Evolutionary conservation across 225 moss, liverwort and hornwort genomes (phyloP), one percentile per base, ranked within the genome.

Genomic region (Neckera pumila): DNA sequence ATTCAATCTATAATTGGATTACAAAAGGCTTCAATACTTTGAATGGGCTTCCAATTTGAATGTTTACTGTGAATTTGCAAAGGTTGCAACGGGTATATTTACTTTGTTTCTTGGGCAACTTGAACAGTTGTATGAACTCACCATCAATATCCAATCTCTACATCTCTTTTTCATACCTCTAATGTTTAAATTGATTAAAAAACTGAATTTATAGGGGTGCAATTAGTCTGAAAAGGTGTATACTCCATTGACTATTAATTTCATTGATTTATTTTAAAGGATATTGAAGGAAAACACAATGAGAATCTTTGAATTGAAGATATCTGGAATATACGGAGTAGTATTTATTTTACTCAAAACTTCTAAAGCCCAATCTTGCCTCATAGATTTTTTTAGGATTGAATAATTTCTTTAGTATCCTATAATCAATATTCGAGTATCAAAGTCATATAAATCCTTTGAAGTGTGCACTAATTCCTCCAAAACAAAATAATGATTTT

Each of bases 371-470:
- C 2, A 74, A 10, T 31, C 1, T 17, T 30, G 74, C 7, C 0
- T 45, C 45, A 45, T 18, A 11, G 18, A 38, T 49, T 49, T 13
- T 9, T 2, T 40, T 25, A 2, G 7, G 9, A 3, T 17, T 11
- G 11, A 20, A 2, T 49, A 74, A 33, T 49, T 33, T 76, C 19
- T 51, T 30, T 0, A 49, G 0, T 75, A 33, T 1, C 1, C 12
- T 34, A 28, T 43, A 51, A 3, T 33, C 8, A 0, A 21, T 51
- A 13, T 49, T 20, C 2, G 0, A 0, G 3, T 18, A 51, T 7
- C 11, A 1, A 49, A 33, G 2, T 33, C 20, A 51, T 49, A 33
- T 21, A 21, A 33, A 49, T 51, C 20, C 5, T 76, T 33, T 33
- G 74, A 30, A 74, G 18, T 74, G 1, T 1, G 30, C 4, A 74